phyloP scores from a whole-genome alignment of 164 flowering plant genomes.

The Tetracentron sinense region DNA sequence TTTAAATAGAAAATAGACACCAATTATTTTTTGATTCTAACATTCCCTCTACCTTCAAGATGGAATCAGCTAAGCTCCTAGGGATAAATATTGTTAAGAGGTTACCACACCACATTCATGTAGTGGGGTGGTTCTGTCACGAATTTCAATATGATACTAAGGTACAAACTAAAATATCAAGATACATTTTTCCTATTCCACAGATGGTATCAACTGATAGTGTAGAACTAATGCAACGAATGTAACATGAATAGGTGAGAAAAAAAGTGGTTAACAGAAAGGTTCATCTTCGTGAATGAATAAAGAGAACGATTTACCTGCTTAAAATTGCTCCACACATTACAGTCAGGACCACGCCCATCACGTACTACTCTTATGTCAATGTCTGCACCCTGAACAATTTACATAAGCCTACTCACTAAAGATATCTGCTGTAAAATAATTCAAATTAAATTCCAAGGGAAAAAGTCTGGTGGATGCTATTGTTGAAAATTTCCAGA shows the following conservation, averaged over 20 bases:
- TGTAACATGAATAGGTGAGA: not conserved
- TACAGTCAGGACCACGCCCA: constrained; percentile 96
- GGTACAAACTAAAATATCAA: not conserved
- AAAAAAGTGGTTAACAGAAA: not conserved
- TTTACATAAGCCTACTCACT: constrained; percentile 19
- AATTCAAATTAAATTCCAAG: not conserved
- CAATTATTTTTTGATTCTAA: not conserved
- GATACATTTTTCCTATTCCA: not conserved
- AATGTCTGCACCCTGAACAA: constrained; percentile 94
- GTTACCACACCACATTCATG: not conserved
- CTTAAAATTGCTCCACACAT: constrained; percentile 98
- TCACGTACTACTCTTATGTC: constrained; percentile 97
- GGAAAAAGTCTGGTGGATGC: not conserved
- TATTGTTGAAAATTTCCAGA: constrained; percentile 4
- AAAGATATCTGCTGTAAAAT: constrained; percentile 8
- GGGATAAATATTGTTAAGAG: not conserved
- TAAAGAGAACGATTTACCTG: constrained; percentile 47
- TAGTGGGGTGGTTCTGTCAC: not conserved
- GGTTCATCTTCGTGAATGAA: not conserved
- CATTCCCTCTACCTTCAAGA: not conserved
- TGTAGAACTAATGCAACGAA: not conserved
- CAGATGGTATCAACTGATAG: not conserved
- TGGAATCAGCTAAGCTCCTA: not conserved
- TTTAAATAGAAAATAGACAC: no score
- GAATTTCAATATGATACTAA: no score